Evolutionary conservation across 495 filamentous ascomycete species (phyloP), one percentile per base, ranked within the genome.

Genomic region (Xylaria sp.): DNA sequence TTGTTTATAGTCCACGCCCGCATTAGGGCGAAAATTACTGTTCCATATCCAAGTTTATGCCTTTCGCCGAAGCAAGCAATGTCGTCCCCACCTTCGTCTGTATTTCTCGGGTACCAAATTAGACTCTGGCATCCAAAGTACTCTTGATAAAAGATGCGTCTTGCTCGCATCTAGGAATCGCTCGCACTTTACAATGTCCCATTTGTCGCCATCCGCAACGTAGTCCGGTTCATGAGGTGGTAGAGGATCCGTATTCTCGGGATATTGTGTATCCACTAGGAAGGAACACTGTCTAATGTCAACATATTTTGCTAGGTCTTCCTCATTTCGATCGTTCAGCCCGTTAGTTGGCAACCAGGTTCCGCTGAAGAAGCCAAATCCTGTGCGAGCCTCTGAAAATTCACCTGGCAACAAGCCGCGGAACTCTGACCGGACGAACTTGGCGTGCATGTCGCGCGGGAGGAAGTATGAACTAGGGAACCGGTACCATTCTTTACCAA

Each of bases 401-500:
- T 97, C 92, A 5, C 97, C 97, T 2, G 97, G 97, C 31, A 99
- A 85, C 48, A 99, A 81, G 12, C 97, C 97, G 33, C 87, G 85
- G 81, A 99, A 99, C 69, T 93, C 93, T 75, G 93, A 96, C 73
- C 91, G 92, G 63, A 99, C 83, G 74, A 97, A 98, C 71, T 93
- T 97, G 69, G 93, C 93, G 52, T 87, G 88, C 86, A 94, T 91
- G 55, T 86, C 85, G 8, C 89, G 79, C 0, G 97, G 97, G 0
- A 99, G 85, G 78, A 95, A 93, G 82, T 95, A 98, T 5, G 93
- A 95, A 17, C 93, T 94, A 14, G 97, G 97, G 76, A 97, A 99
- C 59, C 97, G 93, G 78, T 99, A 98, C 97, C 97, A 99, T 79
- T 99, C 97, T 79, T 98, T 98, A 52, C 92, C 95, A 58, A 97